Base-by-base conservation (phyloP, 805 yeast species). In the Groenewaldozyma tartarivorans region DNA sequence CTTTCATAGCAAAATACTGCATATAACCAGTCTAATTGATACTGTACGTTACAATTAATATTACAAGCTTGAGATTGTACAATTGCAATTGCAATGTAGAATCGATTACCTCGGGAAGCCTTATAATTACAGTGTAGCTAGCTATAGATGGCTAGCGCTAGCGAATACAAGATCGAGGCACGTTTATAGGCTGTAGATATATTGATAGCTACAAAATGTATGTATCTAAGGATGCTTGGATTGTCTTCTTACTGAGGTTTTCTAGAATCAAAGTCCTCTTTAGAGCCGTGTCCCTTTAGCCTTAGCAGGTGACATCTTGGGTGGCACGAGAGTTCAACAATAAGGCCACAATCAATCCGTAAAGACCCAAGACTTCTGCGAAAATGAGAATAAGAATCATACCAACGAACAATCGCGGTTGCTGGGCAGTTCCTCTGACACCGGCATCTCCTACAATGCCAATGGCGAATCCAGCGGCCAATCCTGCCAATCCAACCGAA, bases 391-490 rank as follows among this genome's bases (percentile, higher is more conserved):
- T 90, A 71, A 90, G 79, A 71, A 90, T 85, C 94, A 90, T 90
- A 66, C 97, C 97, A 51, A 90, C 97, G 67, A 90, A 90, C 60
- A 90, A 76, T 74, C 96, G 83, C 63, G 96, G 96, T 70, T 90
- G 98, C 67, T 88, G 96, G 49, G 95, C 92, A 52, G 88, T 81
- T 68, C 96, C 95, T 74, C 97, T 84, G 44, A 90, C 97, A 75
- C 98, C 98, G 44, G 95, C 96, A 64, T 90, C 98, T 66, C 98
- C 98, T 53, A 90, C 98, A 54, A 90, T 90, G 71, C 98, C 98
- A 69, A 90, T 90, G 64, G 98, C 96, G 61, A 86, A 90, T 55
- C 98, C 98, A 51, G 96, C 96, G 61, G 97, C 96, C 61, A 90
- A 75, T 64, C 97, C 96, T 48, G 95, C 81, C 55, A 90, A 74